Evolutionary conservation across 192 early-diverging fungal genomes (phyloP), one percentile per base, ranked within the genome.

Genomic region (Linnemannia elongata): DNA sequence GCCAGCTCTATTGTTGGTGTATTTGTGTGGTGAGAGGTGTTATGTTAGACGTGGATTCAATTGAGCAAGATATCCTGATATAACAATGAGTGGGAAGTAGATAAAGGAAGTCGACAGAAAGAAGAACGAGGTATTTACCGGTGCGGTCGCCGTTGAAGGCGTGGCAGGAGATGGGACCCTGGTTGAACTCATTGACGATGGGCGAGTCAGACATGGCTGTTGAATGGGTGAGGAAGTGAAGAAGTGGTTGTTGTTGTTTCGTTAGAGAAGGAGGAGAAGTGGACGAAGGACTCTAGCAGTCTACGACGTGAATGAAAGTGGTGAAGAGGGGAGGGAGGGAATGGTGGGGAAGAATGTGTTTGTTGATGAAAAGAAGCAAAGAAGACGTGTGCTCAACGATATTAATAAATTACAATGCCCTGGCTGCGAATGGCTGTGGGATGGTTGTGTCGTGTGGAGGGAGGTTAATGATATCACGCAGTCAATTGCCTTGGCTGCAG

Each of bases 101-200:
- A 17, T 7, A 6, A 78, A n/a, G 54, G 6, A 30, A 45, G 27
- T 39, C 8, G 49, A 33, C 35, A 41, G 3, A 71, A 18, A 18
- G 9, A 24, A 69, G 77, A 38, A 74, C 7, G 24, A 57, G 75
- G 18, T 55, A 69, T 91, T 88, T 93, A 97, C 97, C 93, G 66
- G 96, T 92, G 84, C 95, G 93, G 92, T 98, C 95, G 76, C 93
- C 88, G 92, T 98, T 98, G 88, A 98, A 99, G 30, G 96, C 89
- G 87, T 99, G 96, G 80, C 96, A 94, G n/a, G 97, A 97, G 83
- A 99, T 96, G 81, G 96, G 95, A 49, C 93, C 94, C 78, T 89
- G 82, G 44, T 89, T 88, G 75, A 96, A 87, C 54, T 85, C 83
- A 70, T 76, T 80, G 69, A 85, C 72, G 69, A 72, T 76, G 69